Evolutionary conservation across 257 asterid species (phyloP), one percentile per base, ranked within the genome.

Genomic region (Solanum chiquidenum): DNA sequence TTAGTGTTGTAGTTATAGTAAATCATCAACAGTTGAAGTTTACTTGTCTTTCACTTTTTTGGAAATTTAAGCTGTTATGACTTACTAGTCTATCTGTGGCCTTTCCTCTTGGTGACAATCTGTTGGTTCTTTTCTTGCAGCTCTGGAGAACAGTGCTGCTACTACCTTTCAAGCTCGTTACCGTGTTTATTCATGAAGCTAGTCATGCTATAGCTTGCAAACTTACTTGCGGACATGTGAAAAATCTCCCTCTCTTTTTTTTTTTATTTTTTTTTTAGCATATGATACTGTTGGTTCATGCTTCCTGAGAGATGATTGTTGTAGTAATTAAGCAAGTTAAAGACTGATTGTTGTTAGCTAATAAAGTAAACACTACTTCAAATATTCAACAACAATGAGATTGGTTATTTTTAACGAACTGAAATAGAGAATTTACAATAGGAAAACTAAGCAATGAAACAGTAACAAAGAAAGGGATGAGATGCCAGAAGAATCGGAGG

Each of bases 181-280:
- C 93, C 4, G 90, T 91, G 75, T 91, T 90, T 80, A 88, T 91
- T 83, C 93, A 91, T 64, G 93, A 91, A 88, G 93, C 92, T 55
- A 91, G 92, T 85, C 93, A 91, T 68, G 92, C 93, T 23, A 88
- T 91, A 87, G 93, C 93, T 84, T 90, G 92, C 87, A 90, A 90
- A 87, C 90, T 91, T 84, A 90, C 92, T 66, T 90, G 93, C 40
- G 93, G 93, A 68, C 92, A 91, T 83, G 93, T 88, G 80, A 90
- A 89, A 12, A 52, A 9, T 13, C 40, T 83, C 34, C 40, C 44
- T 13, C 66, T 18, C 74, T 37, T 31, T 16, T 49, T 84, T 58
- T 21, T 38, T 4, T 62, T 5, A 86, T n/a, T n/a, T 21, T 44
- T 12, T 12, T 44, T 4, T 31, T 9, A 46, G 40, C 40, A 73